Percentiles rank a stretch among this genome's conserved stretches.
phyloP scores from a whole-genome alignment of 441 rosid genomes.

The Melastoma candidum region DNA sequence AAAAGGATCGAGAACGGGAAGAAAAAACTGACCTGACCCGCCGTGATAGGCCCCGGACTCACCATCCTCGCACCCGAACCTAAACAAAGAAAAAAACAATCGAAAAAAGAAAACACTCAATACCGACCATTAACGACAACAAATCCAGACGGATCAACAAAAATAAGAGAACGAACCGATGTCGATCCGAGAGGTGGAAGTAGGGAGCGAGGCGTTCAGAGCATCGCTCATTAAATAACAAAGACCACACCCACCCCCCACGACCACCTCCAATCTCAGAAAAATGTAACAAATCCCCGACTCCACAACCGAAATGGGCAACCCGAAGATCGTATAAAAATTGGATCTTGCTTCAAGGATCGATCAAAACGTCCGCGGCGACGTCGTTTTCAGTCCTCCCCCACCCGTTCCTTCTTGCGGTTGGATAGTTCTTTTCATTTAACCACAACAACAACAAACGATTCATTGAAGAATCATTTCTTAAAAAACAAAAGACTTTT shows the following conservation, averaged over 20 bases:
- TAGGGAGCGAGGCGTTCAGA: too few relatives aligned
- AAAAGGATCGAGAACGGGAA: background rate
- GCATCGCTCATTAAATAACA: too few relatives aligned
- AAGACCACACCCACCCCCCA: too few relatives aligned
- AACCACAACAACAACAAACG: background rate
- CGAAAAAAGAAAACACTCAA: background rate
- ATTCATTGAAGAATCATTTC: too few relatives aligned
- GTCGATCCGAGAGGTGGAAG: too few relatives aligned
- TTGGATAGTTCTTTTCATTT: conserved; percentile 3
- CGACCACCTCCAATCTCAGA: too few relatives aligned
- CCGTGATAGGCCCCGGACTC: conserved; percentile 54
- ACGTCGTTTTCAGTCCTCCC: conserved; percentile 44
- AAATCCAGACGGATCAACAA: too few relatives aligned
- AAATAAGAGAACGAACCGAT: too few relatives aligned
- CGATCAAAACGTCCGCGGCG: conserved; percentile 42
- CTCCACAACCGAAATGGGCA: background rate
- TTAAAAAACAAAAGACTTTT: too few relatives aligned
- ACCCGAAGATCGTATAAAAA: background rate
- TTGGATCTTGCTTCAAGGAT: conserved; percentile 64
- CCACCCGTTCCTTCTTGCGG: background rate
- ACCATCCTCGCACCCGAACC: conserved; percentile 41
- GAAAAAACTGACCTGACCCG: conserved; percentile 59
- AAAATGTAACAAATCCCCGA: too few relatives aligned
- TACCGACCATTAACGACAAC: too few relatives aligned
- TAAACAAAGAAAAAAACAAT: background rate